These are phyloP conservation scores for Aurantiochytrium sp. DNA, from an alignment of 108 stramenopile genomes.

Conservation along the genomic window DNA sequence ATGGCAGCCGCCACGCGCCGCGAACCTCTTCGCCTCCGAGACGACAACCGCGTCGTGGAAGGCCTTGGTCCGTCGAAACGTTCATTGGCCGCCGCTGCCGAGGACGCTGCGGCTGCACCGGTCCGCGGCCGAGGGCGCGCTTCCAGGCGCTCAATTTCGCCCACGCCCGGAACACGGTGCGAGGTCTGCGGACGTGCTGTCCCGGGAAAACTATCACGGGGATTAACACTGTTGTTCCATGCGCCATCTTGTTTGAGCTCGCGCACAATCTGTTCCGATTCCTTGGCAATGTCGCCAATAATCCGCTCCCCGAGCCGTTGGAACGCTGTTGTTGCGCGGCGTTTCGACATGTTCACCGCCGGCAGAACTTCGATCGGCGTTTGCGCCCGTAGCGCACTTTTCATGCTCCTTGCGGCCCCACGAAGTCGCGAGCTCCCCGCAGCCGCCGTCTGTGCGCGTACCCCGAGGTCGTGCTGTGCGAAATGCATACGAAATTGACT, in stretches of 20 bases:
- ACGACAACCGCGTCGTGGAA: not conserved
- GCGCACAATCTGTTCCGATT: not conserved
- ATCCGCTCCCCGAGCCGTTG: not conserved
- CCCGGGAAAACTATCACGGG: not conserved
- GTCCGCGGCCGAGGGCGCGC: not conserved
- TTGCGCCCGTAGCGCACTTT: not conserved
- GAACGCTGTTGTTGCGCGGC: not conserved
- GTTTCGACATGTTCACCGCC: not conserved
- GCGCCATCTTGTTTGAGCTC: not conserved
- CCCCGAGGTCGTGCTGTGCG: not conserved
- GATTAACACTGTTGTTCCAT: not conserved
- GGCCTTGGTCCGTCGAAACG: not conserved
- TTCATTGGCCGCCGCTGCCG: not conserved
- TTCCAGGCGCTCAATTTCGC: not conserved
- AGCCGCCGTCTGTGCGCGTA: not conserved
- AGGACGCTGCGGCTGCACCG: not conserved
- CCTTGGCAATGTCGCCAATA: not conserved
- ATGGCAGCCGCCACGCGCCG: not conserved
- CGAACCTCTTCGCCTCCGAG: not conserved
- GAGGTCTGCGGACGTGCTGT: not conserved
- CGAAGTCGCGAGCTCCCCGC: no score
- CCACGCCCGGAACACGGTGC: not conserved
- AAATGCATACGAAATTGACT: not conserved
- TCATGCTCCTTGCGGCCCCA: no score
- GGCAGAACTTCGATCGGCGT: not conserved